Conservation (phyloP, 2,329 filamentous ascomycete species). For the Apiospora rasikravindrae region DNA sequence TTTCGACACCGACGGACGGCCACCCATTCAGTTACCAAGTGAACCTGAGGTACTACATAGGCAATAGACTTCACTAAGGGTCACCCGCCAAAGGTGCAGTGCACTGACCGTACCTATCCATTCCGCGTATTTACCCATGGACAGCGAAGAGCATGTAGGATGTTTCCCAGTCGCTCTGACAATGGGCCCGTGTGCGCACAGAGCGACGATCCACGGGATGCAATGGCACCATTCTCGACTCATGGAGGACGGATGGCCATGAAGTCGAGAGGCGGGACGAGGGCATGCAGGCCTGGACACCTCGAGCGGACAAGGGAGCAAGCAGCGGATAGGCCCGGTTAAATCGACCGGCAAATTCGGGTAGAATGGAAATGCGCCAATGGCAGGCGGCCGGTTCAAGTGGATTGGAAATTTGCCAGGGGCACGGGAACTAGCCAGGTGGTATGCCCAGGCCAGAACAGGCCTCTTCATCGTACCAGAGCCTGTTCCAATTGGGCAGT, state of each 20-base stretch:
- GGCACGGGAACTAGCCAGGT: slow-evolving; percentile 1
- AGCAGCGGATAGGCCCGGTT: slow-evolving; percentile 13
- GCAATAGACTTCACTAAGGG: background rate
- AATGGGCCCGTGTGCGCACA: background rate
- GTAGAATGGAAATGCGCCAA: slow-evolving; percentile 18
- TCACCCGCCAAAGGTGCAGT: background rate
- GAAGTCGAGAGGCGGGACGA: background rate
- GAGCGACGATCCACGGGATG: background rate
- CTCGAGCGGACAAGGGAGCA: background rate
- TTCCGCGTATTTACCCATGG: background rate
- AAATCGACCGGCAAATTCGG: slow-evolving; percentile 18
- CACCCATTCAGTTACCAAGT: background rate
- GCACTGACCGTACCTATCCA: background rate
- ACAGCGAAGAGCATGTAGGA: too few relatives aligned
- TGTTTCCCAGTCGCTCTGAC: background rate
- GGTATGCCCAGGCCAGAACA: background rate
- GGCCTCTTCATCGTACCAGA: background rate
- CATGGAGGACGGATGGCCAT: background rate
- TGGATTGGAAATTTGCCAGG: slow-evolving; percentile 1
- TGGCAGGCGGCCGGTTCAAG: background rate
- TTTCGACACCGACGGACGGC: background rate
- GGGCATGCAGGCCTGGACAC: background rate
- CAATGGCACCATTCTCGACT: slow-evolving; percentile 13
- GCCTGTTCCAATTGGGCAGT: background rate
- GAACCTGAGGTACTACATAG: background rate